Evolutionary conservation across 768 basidiomycete genomes (phyloP), one percentile per base, ranked within the genome.

Genomic region (Leccinum aurantiacum): DNA sequence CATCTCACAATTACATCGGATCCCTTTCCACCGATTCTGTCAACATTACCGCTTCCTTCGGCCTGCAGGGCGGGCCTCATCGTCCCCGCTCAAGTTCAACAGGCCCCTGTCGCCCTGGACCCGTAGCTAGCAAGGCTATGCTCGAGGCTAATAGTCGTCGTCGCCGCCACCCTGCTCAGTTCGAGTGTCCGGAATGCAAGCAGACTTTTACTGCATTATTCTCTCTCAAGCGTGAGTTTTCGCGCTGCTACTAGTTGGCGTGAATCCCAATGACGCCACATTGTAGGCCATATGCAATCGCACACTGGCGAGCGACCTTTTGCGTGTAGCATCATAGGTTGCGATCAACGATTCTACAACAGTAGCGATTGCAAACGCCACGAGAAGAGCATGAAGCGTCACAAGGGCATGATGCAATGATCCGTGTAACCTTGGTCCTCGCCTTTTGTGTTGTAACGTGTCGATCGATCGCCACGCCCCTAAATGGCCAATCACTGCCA

Each of bases 341-440:
- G 72, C 57, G 6, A 1, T 0, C 72, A 74, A 41, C 63, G 62
- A 15, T 74, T 74, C 52, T 74, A 50, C 60, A 74, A 74, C 57
- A 72, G 61, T 46, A 75, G 72, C 11, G 72, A 74, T 19, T 75
- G 72, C 58, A 74, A 70, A 47, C 72, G 72, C 50, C 72, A 74
- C 10, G 72, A 74, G 60, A 74, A 61, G 57, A 75, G 74, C 65
- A 63, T 4, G 63, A 75, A 73, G 48, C 71, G 72, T 60, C 72
- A 73, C 27, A 70, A 68, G 52, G 63, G 64, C 22, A 46, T 67
- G 15, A 4, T 31, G 55, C 44, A 46, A 41, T 63, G 66, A 70
- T 65, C 59, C 56, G 48, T 54, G 33, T 38, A 38, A 54, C 57
- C 57, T 31, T 25, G 22, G 50, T 58, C 51, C 27, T 49, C 38